Evolutionary conservation across 2,329 filamentous ascomycete genomes (phyloP).

Genomic region (Pseudogymnoascus sp.): DNA sequence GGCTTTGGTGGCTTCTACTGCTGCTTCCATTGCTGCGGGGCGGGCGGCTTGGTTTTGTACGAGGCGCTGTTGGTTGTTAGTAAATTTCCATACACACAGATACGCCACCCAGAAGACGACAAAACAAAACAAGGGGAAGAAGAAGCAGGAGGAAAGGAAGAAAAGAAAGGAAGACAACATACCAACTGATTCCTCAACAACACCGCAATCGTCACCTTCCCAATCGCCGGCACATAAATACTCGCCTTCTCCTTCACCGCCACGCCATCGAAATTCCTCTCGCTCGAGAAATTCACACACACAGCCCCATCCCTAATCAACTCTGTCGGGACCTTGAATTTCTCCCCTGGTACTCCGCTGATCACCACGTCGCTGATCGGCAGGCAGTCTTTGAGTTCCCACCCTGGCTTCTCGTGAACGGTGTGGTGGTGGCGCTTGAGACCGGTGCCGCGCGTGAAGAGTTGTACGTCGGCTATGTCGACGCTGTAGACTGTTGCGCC

Average conservation of each 20-base stretch:
- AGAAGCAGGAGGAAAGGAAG: constrained; percentile 31
- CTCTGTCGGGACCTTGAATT: constrained; percentile 82
- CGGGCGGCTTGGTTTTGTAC: constrained; percentile 1
- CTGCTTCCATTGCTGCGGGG: neutral
- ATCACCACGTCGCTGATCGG: constrained; percentile 92
- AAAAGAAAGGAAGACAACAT: constrained; percentile 37
- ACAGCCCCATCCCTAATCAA: constrained; percentile 83
- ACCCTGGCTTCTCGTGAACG: constrained; percentile 74
- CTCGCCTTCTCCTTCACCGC: constrained; percentile 92
- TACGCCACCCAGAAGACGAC: no score
- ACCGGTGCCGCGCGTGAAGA: constrained; percentile 85
- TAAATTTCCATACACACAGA: neutral
- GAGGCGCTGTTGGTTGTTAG: neutral
- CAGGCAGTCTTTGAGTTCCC: constrained; percentile 72
- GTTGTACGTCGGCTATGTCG: constrained; percentile 83
- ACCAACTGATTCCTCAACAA: constrained; percentile 75
- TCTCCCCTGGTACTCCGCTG: constrained; percentile 79
- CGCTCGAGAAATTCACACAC: constrained; percentile 98
- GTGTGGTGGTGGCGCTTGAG: constrained; percentile 81
- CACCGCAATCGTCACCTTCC: constrained; percentile 94
- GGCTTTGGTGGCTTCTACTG: neutral
- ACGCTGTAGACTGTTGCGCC: constrained; percentile 93
- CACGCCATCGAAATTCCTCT: constrained; percentile 80
- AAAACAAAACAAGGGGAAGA: no score
- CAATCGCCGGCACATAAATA: constrained; percentile 94